A percentile compares a stretch with the other conserved stretches of the same genome.
Evolutionary conservation across 257 asterid genomes (phyloP).

Genomic region (Nicotiana paniculata): DNA sequence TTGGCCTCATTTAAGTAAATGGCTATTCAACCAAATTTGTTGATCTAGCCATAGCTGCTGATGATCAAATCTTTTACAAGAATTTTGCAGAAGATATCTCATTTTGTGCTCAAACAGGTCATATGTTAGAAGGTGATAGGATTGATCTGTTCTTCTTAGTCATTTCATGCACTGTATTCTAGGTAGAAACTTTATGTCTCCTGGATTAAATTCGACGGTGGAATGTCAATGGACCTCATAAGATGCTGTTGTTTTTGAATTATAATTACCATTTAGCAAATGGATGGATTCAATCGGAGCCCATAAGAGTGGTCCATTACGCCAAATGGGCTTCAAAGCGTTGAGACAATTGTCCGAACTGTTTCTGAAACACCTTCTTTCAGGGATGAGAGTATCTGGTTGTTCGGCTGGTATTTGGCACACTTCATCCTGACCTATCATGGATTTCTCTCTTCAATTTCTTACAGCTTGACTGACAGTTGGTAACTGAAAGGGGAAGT

Average conservation of each 20-base stretch:
- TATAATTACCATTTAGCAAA: neutral
- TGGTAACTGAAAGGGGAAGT: conserved; percentile 56
- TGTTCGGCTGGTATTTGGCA: conserved; percentile 27
- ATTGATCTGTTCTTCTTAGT: neutral
- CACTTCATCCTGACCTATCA: conserved; percentile 30
- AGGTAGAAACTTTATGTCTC: neutral
- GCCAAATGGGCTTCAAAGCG: conserved; percentile 49
- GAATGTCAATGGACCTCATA: neutral
- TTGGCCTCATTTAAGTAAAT: neutral
- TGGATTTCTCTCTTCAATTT: conserved; percentile 40
- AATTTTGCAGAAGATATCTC: neutral
- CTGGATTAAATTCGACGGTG: neutral
- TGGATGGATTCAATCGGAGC: neutral
- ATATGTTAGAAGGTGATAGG: neutral
- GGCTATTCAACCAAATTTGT: neutral
- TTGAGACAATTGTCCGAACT: conserved; percentile 57
- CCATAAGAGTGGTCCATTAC: neutral
- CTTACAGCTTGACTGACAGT: conserved; percentile 65
- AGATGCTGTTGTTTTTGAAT: neutral
- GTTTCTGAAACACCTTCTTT: conserved; percentile 32
- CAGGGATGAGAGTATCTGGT: conserved; percentile 22
- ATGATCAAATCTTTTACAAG: neutral
- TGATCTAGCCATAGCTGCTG: neutral
- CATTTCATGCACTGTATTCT: neutral
- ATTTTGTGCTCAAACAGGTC: neutral